Base-by-base conservation (phyloP, 345 rosid species). In the Physaria fendleri region DNA sequence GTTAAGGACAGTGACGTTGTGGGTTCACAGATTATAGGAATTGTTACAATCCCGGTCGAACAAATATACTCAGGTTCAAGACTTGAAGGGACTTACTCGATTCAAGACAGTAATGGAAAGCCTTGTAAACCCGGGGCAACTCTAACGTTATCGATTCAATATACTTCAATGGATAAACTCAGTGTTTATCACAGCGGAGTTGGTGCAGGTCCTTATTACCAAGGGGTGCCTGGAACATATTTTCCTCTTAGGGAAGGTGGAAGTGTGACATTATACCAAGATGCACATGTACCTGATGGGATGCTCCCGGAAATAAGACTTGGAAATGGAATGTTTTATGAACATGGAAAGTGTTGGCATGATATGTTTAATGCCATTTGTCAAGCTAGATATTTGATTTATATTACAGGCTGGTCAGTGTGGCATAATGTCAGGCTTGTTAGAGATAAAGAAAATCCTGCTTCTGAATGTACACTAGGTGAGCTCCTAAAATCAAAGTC, bases 321-420 rank as follows among this genome's bases (percentile, higher is more conserved):
- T 27, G 93, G 82, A 57, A 39, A 60, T 3, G 93, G 89, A 51
- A 68, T 79, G 79, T 40, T 61, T 75, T 88, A 84, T 76, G 79
- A 75, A 39, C 82, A 92, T 55, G 97, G 97, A 48, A 81, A 86
- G 72, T 92, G 98, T 62, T 92, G 97, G 98, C 66, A 59, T 13
- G 98, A 86, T 67, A 92, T 92, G 59, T 84, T 80, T 79, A 79
- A 80, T 76, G 88, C 97, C 45, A 80, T 92, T 56, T 74, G 83
- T 40, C 90, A 86, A 49, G 93, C 96, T 59, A 80, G 71, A 43
- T 88, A 84, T 21, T 77, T 88, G 72, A 74, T 92, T 71, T 92
- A 92, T 69, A 88, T 92, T 52, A 83, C 93, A 7, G 98, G 97
- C 18, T 92, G 98, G 98, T 88, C 97, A 1, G 94, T 92, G 12